Conservation (phyloP, 2,329 filamentous ascomycete genomes). For the Penicillium sp. region DNA sequence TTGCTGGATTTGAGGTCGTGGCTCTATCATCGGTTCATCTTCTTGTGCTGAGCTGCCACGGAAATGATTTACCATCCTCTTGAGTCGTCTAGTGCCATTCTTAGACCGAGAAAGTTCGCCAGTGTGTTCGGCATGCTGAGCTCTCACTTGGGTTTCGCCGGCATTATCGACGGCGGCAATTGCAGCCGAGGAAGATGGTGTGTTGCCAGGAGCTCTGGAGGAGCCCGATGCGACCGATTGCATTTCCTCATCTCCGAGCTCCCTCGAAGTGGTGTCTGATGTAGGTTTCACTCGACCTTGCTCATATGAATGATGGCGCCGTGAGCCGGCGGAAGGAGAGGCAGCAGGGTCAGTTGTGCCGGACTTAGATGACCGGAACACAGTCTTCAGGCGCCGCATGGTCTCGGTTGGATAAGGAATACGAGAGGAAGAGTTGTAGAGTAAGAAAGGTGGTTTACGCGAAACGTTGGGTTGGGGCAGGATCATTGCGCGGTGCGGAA, state of each 20-base stretch:
- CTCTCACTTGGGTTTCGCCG: neutral
- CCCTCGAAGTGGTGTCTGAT: conserved; percentile 1
- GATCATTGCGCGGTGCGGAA: neutral
- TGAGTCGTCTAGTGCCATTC: conserved; percentile 13
- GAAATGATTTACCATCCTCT: conserved; percentile 12
- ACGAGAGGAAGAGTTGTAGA: conserved; percentile 3
- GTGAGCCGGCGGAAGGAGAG: conserved; percentile 13
- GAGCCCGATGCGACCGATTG: neutral
- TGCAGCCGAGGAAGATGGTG: neutral
- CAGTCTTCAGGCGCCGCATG: conserved; percentile 15
- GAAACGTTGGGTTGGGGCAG: neutral
- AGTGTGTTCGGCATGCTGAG: neutral
- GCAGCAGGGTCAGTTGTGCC: conserved; percentile 1
- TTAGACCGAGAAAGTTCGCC: conserved; percentile 8
- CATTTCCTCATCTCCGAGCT: neutral
- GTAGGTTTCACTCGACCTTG: conserved; percentile 10
- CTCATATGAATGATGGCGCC: conserved; percentile 13
- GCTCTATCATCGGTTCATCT: conserved; percentile 6
- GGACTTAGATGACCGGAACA: conserved; percentile 12
- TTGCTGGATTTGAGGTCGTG: neutral
- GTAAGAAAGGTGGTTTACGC: conserved; percentile 1
- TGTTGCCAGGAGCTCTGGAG: neutral
- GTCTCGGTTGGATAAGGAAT: conserved; percentile 6
- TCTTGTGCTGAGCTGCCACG: conserved; percentile 11
- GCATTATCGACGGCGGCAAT: neutral